Evolutionary conservation across 768 basidiomycete genomes (phyloP), one percentile per base, ranked within the genome.

Genomic region (Pilatotrama ljubarskyi): DNA sequence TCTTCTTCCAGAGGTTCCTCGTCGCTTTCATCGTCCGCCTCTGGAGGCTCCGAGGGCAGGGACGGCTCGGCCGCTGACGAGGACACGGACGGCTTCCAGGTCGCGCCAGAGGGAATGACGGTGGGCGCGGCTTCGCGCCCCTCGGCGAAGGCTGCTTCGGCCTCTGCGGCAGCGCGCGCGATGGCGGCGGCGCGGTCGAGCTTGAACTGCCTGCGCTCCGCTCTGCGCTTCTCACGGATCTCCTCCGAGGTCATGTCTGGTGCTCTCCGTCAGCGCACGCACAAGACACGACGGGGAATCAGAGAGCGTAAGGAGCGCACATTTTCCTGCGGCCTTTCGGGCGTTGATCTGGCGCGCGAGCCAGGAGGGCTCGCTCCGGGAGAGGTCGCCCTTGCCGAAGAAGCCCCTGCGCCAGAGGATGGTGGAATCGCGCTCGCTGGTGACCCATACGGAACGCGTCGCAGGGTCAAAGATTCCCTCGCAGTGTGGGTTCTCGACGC

Each of bases 351-450:
- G 87, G 46, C 97, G 78, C 18, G 87, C 83, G 59, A 87, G 77
- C 97, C 97, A 99, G 55, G 86, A 93, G 8, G 96, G 95, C 72
- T 99, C 97, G 73, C 95, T 97, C 58, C 97, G 76, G 40, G 93
- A 95, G 52, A 99, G 77, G 70, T 91, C 90, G 1, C 97, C 97
- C 73, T 99, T 99, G 22, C 97, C 97, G 72, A 98, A 99, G 76
- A 98, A 98, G 0, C 97, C 97, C 60, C 90, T 76, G 46, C 84
- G 78, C 91, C 97, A 99, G 37, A 98, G 79, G 5, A 87, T 75
- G 63, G 78, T 78, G 43, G 85, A 84, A 70, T 94, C 85, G 22
- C 74, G 79, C 25, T 77, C 73, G 58, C 86, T 80, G 0, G 82
- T 76, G 2, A 98, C 80, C 94, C 94, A 97, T 9, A 98, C 90